These are phyloP conservation scores for Logfia minima DNA, from an alignment of 129 eudicot species.

Conservation along the genomic window DNA sequence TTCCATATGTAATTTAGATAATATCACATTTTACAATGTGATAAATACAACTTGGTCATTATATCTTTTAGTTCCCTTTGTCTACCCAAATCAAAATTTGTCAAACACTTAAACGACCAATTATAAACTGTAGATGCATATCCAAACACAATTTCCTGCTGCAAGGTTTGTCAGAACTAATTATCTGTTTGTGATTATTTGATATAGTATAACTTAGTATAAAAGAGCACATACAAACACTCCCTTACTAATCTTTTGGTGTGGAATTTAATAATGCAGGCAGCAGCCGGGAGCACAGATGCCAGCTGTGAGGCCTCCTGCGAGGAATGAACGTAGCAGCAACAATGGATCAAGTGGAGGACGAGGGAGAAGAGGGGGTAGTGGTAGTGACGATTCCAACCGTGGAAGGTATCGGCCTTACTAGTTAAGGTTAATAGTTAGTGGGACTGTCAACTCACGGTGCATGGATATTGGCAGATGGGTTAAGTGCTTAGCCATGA, in stretches of 20 bases:
- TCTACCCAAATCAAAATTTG: neutral
- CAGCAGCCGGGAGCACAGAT: constrained; percentile 88
- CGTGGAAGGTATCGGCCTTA: constrained; percentile 83
- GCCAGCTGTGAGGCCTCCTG: constrained; percentile 64
- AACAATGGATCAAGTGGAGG: constrained; percentile 54
- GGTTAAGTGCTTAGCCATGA: constrained; percentile 8
- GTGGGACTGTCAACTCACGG: constrained; percentile 23
- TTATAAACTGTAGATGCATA: neutral
- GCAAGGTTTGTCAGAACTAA: neutral
- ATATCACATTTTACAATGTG: neutral
- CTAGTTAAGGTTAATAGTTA: constrained; percentile 25
- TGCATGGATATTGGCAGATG: constrained; percentile 15
- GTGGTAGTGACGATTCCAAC: constrained; percentile 48
- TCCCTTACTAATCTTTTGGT: constrained; percentile 1
- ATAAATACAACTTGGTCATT: no score
- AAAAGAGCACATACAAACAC: neutral
- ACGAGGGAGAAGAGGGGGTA: constrained; percentile 48
- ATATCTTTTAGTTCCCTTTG: no score
- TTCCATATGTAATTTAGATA: neutral
- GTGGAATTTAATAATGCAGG: constrained; percentile 41
- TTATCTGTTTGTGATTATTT: neutral
- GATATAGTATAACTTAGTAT: neutral
- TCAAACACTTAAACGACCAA: neutral
- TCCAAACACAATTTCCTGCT: neutral
- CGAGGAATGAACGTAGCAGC: constrained; percentile 69